These are phyloP conservation scores for Pulveroboletus frians DNA, from an alignment of 768 basidiomycete genomes.

Conservation along the genomic window DNA sequence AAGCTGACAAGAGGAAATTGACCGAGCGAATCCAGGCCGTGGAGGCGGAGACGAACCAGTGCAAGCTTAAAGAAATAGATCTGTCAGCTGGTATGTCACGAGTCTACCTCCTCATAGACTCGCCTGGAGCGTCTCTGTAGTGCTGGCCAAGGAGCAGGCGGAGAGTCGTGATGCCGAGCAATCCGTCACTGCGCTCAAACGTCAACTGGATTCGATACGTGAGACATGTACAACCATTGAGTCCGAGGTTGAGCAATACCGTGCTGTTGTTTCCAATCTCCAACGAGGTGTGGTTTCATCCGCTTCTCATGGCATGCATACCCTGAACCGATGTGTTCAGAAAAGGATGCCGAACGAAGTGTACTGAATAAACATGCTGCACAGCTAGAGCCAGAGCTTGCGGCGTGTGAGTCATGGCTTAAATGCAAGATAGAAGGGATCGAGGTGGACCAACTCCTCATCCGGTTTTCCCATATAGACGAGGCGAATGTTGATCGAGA, in stretches of 20 bases:
- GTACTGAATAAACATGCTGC: constrained; percentile 52
- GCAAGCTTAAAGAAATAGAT: constrained; percentile 75
- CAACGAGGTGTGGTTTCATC: constrained; percentile 48
- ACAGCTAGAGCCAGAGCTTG: constrained; percentile 49
- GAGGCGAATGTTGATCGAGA: constrained; percentile 52
- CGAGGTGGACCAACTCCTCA: constrained; percentile 61
- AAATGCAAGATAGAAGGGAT: constrained; percentile 76
- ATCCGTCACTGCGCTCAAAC: constrained; percentile 52
- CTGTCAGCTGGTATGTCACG: constrained; percentile 61
- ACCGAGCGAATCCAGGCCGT: constrained; percentile 56
- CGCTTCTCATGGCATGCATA: not conserved
- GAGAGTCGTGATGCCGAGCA: constrained; percentile 69
- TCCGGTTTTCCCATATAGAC: constrained; percentile 69
- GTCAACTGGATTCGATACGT: constrained; percentile 59
- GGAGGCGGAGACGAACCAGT: constrained; percentile 67
- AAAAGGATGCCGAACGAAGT: constrained; percentile 61
- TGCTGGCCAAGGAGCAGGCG: constrained; percentile 63
- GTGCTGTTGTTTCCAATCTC: constrained; percentile 54
- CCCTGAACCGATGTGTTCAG: constrained; percentile 31
- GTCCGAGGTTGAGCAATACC: constrained; percentile 69
- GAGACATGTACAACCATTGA: constrained; percentile 58
- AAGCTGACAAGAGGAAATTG: constrained; percentile 55
- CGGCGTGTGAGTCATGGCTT: constrained; percentile 50
- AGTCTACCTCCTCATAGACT: not conserved
- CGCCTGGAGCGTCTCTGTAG: constrained; percentile 29